phyloP scores from a whole-genome alignment of 2,329 filamentous ascomycete genomes.

The Cladophialophora chaetospira region DNA sequence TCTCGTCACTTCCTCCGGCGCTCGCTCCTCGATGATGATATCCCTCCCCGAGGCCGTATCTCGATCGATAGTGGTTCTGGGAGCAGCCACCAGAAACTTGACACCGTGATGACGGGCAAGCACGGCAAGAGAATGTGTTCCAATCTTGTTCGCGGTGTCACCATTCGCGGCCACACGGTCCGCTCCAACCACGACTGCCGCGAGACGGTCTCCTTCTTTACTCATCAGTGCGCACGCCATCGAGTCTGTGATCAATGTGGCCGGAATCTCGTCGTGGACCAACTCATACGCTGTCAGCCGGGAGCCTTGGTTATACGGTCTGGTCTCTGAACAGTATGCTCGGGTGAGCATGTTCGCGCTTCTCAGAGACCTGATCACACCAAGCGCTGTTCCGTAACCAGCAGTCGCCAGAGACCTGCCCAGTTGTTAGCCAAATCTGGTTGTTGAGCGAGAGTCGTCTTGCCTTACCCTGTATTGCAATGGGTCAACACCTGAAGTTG shows the following conservation, averaged over 20 bases:
- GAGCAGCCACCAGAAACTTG: conserved; percentile 93
- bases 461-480: conserved; percentile 84
- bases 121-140: conserved; percentile 91
- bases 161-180: conserved; percentile 95
- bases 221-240: conserved; percentile 88
- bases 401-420: conserved; percentile 84
- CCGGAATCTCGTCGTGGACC: conserved; percentile 88
- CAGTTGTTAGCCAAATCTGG: conserved; percentile 18
- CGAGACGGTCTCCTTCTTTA: conserved; percentile 64
- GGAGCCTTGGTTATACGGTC: conserved; percentile 97
- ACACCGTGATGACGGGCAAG: conserved; percentile 83
- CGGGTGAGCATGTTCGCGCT: conserved; percentile 67
- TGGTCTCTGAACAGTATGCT: conserved; percentile 94
- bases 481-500: conserved; percentile 87
- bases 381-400: conserved; percentile 93
- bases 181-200: conserved; percentile 88
- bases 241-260: conserved; percentile 90
- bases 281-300: conserved; percentile 94
- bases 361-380: conserved; percentile 85
- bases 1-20: conserved; percentile 77
- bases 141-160: conserved; percentile 98
- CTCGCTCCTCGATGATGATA: conserved; percentile 90
- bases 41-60: conserved; percentile 72
- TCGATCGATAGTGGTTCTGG: conserved; percentile 90
- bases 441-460: neutral